phyloP scores from a whole-genome alignment of 352 stramenopile species.

The Globisporangium nodosum region DNA sequence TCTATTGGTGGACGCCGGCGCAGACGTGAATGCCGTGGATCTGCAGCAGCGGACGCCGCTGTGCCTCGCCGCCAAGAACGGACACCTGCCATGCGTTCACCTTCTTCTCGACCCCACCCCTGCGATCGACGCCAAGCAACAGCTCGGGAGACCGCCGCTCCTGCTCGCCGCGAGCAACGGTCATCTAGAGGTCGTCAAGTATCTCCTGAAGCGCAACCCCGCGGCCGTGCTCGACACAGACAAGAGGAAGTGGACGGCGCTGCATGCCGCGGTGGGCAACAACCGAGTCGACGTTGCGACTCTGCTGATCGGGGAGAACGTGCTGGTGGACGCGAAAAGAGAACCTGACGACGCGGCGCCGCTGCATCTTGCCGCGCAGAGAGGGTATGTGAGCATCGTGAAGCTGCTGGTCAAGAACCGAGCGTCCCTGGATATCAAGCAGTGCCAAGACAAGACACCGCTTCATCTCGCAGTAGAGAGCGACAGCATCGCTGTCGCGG shows the following conservation, averaged over 20 bases:
- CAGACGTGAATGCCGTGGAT: neutral
- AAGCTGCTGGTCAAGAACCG: neutral
- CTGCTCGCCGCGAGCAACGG: constrained; percentile 7
- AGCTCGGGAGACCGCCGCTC: constrained; percentile 1
- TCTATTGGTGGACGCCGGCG: neutral
- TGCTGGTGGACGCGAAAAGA: neutral
- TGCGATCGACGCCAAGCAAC: neutral
- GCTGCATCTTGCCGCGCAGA: constrained; percentile 3
- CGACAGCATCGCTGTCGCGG: neutral
- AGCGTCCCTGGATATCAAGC: constrained; percentile 1
- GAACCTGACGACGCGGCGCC: neutral
- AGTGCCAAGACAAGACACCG: constrained; percentile 2
- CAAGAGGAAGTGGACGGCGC: neutral
- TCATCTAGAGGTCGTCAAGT: neutral
- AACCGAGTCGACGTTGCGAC: neutral
- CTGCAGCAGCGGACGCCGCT: constrained; percentile 3
- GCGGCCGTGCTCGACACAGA: neutral
- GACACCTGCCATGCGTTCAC: neutral
- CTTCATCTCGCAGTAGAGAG: constrained; percentile 1
- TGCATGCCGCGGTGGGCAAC: constrained; percentile 4
- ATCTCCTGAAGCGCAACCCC: constrained; percentile 4
- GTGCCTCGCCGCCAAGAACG: constrained; percentile 2
- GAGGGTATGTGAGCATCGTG: neutral
- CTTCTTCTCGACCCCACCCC: neutral
- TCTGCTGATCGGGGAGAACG: neutral